Conservation (phyloP, 179 eudicot species). For the Heliamphora pulchella region DNA sequence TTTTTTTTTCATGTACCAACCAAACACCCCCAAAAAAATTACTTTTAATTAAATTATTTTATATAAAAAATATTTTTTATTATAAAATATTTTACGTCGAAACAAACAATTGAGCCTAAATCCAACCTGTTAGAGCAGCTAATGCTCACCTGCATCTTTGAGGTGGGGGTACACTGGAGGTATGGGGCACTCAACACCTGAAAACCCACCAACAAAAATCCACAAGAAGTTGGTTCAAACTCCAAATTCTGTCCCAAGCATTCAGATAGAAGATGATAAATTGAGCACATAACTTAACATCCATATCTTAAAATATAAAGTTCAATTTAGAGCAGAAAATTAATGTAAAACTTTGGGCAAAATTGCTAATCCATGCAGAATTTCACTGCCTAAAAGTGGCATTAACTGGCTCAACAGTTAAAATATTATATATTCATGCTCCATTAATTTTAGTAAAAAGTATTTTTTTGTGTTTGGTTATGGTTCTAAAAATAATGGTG, state of each 20-base stretch:
- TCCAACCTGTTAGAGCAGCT: neutral
- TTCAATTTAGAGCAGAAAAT: neutral
- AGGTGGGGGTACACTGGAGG: slow-evolving; percentile 37
- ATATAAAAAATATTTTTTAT: too few species aligned
- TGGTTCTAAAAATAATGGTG: too few species aligned
- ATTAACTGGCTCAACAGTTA: too few species aligned
- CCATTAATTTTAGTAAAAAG: too few species aligned
- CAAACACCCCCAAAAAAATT: too few species aligned
- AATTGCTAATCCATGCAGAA: neutral
- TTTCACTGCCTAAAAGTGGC: too few species aligned
- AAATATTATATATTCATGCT: too few species aligned
- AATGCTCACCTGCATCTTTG: slow-evolving; percentile 49
- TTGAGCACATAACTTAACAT: too few species aligned
- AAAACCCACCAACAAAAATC: neutral
- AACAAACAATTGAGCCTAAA: neutral
- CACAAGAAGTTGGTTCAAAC: neutral
- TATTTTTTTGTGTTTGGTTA: too few species aligned
- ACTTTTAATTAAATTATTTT: too few species aligned
- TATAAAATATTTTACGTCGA: neutral
- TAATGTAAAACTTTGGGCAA: neutral
- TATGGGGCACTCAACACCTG: slow-evolving; percentile 90
- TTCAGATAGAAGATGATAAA: neutral
- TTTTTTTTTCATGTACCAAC: too few species aligned
- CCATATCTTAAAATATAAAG: neutral
- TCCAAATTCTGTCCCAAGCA: neutral